A percentile compares a stretch with the other conserved stretches of the same genome.
These are phyloP conservation scores for Lichina pygmaea DNA, from an alignment of 495 filamentous ascomycete genomes.

Conservation along the genomic window DNA sequence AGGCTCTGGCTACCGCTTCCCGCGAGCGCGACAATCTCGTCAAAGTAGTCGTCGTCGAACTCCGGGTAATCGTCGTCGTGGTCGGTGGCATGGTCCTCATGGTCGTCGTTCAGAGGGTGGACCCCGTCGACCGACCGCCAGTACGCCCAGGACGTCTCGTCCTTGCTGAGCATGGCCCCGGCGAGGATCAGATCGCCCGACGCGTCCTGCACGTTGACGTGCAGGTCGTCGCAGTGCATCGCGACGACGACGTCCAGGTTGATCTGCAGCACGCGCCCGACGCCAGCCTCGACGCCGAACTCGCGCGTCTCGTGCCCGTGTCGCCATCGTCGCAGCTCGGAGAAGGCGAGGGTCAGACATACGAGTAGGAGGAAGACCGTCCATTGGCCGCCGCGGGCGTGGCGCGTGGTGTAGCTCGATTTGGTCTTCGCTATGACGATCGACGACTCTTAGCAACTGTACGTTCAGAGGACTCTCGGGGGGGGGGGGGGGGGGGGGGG, in stretches of 20 bases:
- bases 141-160: constrained; percentile 51
- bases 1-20: constrained; percentile 36
- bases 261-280: constrained; percentile 68
- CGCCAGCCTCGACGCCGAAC: constrained; percentile 82
- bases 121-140: constrained; percentile 53
- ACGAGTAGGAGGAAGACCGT: constrained; percentile 58
- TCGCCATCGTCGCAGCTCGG: constrained; percentile 63
- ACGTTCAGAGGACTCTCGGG: not conserved
- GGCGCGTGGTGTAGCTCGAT: constrained; percentile 63
- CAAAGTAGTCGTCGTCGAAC: constrained; percentile 40
- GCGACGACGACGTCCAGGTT: constrained; percentile 85
- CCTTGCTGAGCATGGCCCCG: constrained; percentile 40
- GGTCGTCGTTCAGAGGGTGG: constrained; percentile 32
- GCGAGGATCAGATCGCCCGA: constrained; percentile 77
- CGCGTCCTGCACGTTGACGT: constrained; percentile 95
- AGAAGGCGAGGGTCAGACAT: constrained; percentile 41
- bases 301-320: constrained; percentile 58
- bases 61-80: constrained; percentile 22
- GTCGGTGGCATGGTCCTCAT: constrained; percentile 15
- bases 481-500: no score
- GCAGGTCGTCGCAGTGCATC: constrained; percentile 70
- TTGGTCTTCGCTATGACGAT: constrained; percentile 60
- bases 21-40: constrained; percentile 40
- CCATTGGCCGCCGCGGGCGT: constrained; percentile 69
- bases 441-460: constrained; percentile 8